Evolutionary conservation across 495 filamentous ascomycete species (phyloP).

Genomic region (Penicilliopsis zonata): DNA sequence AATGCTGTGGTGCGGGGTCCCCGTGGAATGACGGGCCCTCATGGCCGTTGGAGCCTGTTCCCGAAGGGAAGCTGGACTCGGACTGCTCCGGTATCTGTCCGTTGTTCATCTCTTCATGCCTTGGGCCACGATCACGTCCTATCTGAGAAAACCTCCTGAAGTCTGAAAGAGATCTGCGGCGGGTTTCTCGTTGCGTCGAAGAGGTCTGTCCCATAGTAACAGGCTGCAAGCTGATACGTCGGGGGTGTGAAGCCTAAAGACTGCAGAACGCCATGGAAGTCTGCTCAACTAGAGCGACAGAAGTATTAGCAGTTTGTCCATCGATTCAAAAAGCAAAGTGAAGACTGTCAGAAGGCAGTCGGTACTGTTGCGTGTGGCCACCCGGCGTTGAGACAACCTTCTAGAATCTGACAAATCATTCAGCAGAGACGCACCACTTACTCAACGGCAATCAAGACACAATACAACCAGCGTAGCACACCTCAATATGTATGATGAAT

Average conservation of each 20-base stretch:
- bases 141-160: constrained; percentile 9
- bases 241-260: constrained; percentile 10
- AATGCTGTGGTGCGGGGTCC: constrained; percentile 13
- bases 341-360: too few species aligned
- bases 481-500: constrained; percentile 3
- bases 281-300: background rate
- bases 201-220: constrained; percentile 40
- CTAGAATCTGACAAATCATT: constrained; percentile 1
- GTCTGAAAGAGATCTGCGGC: constrained; percentile 15
- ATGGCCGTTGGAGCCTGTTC: constrained; percentile 7
- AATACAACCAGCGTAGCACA: constrained; percentile 1
- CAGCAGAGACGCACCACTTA: background rate
- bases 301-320: too few species aligned
- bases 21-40: constrained; percentile 8
- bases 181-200: constrained; percentile 29
- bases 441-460: background rate
- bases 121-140: constrained; percentile 13
- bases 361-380: background rate
- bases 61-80: constrained; percentile 10
- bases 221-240: constrained; percentile 3
- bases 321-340: too few species aligned
- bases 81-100: constrained; percentile 18
- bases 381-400: background rate
- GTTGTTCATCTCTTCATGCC: constrained; percentile 33
- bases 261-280: constrained; percentile 21